phyloP scores from a whole-genome alignment of 2,329 filamentous ascomycete genomes.

The Sphaceloma murrayae region DNA sequence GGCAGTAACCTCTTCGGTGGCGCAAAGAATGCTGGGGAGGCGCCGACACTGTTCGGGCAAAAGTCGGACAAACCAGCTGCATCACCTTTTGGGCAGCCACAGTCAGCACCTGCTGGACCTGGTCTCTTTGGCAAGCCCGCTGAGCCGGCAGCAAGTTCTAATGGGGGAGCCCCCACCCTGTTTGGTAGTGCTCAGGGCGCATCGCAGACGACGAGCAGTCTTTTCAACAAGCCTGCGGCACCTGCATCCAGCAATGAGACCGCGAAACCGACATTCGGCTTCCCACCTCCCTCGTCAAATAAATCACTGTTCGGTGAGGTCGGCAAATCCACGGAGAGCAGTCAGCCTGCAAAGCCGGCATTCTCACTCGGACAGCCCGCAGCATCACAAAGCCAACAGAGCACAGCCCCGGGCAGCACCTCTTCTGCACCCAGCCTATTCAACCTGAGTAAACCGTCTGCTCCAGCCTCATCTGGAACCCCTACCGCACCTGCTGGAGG shows the following conservation, averaged over 20 bases:
- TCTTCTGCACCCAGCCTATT: constrained; percentile 12
- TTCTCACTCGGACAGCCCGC: constrained; percentile 11
- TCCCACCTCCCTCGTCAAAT: background rate
- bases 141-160: constrained; percentile 16
- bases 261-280: constrained; percentile 28
- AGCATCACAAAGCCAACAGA: background rate
- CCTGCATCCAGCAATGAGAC: constrained; percentile 22
- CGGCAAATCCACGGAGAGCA: constrained; percentile 3
- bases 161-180: constrained; percentile 14
- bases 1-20: constrained; percentile 18
- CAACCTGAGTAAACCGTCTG: constrained; percentile 5
- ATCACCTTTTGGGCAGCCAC: constrained; percentile 12
- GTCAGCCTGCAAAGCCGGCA: background rate
- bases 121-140: constrained; percentile 20
- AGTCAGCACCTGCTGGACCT: background rate
- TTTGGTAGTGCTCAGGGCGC: constrained; percentile 14
- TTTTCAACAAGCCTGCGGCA: constrained; percentile 8
- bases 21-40: constrained; percentile 11
- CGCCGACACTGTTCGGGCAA: constrained; percentile 21
- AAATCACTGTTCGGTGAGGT: constrained; percentile 13
- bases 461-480: constrained; percentile 12
- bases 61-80: constrained; percentile 15
- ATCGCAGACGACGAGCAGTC: constrained; percentile 1
- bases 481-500: constrained; percentile 1
- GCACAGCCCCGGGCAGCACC: constrained; percentile 5